Conservation (phyloP, 345 rosid species). For the Lenwebbia sp. region DNA sequence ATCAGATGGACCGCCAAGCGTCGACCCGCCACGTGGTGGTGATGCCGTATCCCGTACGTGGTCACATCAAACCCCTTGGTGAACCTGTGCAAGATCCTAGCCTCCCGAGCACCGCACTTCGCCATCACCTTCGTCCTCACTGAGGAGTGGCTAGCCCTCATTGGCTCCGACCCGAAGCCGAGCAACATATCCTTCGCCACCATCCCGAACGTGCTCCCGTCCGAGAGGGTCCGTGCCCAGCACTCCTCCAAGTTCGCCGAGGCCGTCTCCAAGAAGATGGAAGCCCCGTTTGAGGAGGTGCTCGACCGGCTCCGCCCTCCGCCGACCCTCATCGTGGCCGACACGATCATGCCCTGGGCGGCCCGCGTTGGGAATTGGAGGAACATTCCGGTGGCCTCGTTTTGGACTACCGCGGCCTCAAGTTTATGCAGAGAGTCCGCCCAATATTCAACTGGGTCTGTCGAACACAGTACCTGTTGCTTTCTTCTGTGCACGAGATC, state of each 20-base stretch:
- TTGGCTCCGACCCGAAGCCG: slow-evolving; percentile 1
- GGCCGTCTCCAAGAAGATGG: slow-evolving; percentile 18
- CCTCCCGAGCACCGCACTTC: slow-evolving; percentile 3
- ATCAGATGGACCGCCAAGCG: background rate
- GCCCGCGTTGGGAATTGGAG: slow-evolving; percentile 11
- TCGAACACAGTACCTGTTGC: background rate
- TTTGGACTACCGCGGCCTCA: slow-evolving; percentile 32
- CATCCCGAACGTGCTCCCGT: slow-evolving; percentile 18
- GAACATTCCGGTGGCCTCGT: slow-evolving; percentile 44
- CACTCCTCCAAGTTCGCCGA: background rate
- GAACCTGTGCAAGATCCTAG: slow-evolving; percentile 20
- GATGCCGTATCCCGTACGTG: slow-evolving; percentile 17
- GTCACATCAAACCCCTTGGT: slow-evolving; percentile 26
- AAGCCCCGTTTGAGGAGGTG: slow-evolving; percentile 5
- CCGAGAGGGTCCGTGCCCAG: slow-evolving; percentile 10
- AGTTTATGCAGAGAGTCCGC: background rate
- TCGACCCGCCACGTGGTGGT: slow-evolving; percentile 7
- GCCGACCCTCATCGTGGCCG: slow-evolving; percentile 18
- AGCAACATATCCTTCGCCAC: slow-evolving; percentile 3
- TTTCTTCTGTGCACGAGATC: background rate
- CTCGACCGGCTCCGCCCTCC: slow-evolving; percentile 12
- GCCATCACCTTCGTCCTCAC: slow-evolving; percentile 16
- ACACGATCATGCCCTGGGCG: slow-evolving; percentile 23
- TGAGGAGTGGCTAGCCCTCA: slow-evolving; percentile 20
- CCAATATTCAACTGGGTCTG: background rate